A percentile compares a stretch with the other conserved stretches of the same genome.
Conservation (phyloP, 768 basidiomycete genomes). For the Leccinum uliginosum region DNA sequence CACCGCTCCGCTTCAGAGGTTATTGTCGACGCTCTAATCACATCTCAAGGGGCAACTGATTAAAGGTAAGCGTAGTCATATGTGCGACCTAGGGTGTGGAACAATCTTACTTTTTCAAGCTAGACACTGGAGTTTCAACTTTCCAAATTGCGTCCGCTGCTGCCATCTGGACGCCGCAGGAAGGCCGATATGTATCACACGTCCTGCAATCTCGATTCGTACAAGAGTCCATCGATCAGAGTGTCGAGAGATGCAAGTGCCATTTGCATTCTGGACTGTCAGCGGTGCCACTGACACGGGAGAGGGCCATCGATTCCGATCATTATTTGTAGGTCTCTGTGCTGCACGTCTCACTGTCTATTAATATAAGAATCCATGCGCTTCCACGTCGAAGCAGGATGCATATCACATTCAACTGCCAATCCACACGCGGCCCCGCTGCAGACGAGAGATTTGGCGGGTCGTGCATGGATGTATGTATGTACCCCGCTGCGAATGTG, state of each 20-base stretch:
- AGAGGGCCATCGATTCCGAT: not conserved
- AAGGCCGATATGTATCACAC: not conserved
- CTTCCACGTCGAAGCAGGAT: not conserved
- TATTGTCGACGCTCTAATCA: not conserved
- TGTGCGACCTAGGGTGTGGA: not conserved
- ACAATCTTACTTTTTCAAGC: constrained; percentile 16
- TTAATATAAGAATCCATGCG: constrained; percentile 4
- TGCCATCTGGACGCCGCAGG: constrained; percentile 1
- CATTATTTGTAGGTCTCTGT: not conserved
- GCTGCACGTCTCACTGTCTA: not conserved
- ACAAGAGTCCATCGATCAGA: not conserved
- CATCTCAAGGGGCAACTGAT: not conserved
- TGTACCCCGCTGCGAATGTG: not conserved
- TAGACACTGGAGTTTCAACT: not conserved
- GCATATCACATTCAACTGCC: not conserved
- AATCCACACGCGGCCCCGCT: not conserved
- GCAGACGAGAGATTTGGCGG: constrained; percentile 2
- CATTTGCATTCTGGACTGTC: not conserved
- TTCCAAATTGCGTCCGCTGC: not conserved
- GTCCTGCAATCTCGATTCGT: not conserved
- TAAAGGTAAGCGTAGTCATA: not conserved
- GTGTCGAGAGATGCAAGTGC: not conserved
- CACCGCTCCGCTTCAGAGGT: not conserved
- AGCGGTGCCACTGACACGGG: constrained; percentile 1
- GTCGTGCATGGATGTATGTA: not conserved